Evolutionary conservation across 257 asterid genomes (phyloP).

Genomic region (Primulina tabacum): DNA sequence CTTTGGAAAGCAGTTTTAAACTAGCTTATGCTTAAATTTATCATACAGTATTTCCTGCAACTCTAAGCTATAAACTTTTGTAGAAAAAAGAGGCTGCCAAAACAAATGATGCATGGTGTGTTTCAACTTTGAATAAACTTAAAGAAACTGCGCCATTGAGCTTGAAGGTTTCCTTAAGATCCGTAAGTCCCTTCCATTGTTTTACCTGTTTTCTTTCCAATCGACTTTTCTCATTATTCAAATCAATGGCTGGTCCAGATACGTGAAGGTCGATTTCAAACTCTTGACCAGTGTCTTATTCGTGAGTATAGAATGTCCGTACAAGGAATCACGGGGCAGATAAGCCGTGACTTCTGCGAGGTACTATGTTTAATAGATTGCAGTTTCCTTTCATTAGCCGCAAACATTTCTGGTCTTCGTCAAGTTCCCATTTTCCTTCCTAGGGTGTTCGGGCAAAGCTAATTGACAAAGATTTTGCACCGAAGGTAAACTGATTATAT

Average conservation of each 20-base stretch:
- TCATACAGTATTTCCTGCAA: not conserved
- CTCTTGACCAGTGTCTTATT: slow-evolving; percentile 79
- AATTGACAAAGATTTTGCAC: slow-evolving; percentile 68
- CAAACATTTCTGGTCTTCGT: slow-evolving; percentile 8
- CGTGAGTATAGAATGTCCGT: slow-evolving; percentile 92
- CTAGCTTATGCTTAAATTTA: slow-evolving; percentile 2
- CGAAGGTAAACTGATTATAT: slow-evolving; percentile 55
- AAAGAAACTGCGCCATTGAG: slow-evolving; percentile 80
- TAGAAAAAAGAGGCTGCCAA: slow-evolving; percentile 76
- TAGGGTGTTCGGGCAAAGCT: slow-evolving; percentile 90
- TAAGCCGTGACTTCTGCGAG: slow-evolving; percentile 69
- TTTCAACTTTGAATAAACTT: slow-evolving; percentile 64
- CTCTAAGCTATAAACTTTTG: slow-evolving; percentile 16
- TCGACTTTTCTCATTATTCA: slow-evolving; percentile 1
- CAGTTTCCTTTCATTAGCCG: slow-evolving; percentile 8
- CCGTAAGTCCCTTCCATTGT: slow-evolving; percentile 51
- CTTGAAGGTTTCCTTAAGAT: slow-evolving; percentile 88
- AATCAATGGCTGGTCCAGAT: slow-evolving; percentile 46
- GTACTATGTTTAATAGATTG: slow-evolving; percentile 32
- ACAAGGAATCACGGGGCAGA: slow-evolving; percentile 65
- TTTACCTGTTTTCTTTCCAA: not conserved
- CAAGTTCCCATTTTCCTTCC: slow-evolving; percentile 20
- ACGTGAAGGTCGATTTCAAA: slow-evolving; percentile 87
- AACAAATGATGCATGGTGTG: slow-evolving; percentile 67
- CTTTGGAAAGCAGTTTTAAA: not conserved